phyloP scores from a whole-genome alignment of 345 rosid species.

The Noccaea caerulescens region DNA sequence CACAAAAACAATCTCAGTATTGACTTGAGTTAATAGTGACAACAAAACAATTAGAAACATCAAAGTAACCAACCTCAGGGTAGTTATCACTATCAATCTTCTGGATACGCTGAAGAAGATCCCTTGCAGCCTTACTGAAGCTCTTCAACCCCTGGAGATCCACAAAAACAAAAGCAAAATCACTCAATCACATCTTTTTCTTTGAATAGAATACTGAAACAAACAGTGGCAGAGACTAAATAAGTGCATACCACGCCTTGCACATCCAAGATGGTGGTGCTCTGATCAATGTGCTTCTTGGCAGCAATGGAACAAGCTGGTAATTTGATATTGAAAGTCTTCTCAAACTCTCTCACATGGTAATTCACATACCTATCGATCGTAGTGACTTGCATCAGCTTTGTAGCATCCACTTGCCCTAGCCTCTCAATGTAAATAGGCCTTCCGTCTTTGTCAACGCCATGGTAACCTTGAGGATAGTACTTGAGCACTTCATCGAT shows the following conservation, averaged over 20 bases:
- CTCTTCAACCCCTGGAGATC: slow-evolving; percentile 68
- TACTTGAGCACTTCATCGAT: slow-evolving; percentile 69
- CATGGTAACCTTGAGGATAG: slow-evolving; percentile 96
- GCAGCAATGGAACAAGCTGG: slow-evolving; percentile 86
- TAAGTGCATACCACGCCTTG: slow-evolving; percentile 84
- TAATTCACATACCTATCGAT: slow-evolving; percentile 82
- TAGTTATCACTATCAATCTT: slow-evolving; percentile 85
- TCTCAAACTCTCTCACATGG: slow-evolving; percentile 90
- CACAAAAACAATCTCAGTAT: slow-evolving; percentile 23
- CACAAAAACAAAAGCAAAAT: slow-evolving; percentile 6
- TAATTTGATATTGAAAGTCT: slow-evolving; percentile 69
- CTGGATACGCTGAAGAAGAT: slow-evolving; percentile 71
- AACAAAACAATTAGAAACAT: slow-evolving; percentile 2
- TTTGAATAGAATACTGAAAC: neutral
- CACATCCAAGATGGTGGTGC: slow-evolving; percentile 93
- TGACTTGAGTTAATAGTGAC: slow-evolving; percentile 13
- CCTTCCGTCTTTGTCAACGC: slow-evolving; percentile 87
- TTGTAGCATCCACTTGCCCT: slow-evolving; percentile 81
- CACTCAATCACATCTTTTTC: neutral
- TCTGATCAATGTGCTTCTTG: slow-evolving; percentile 84
- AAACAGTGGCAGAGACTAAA: slow-evolving; percentile 26
- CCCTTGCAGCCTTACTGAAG: slow-evolving; percentile 88
- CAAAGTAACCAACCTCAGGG: slow-evolving; percentile 85
- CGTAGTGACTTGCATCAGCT: slow-evolving; percentile 88
- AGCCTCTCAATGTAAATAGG: slow-evolving; percentile 85